Base-by-base conservation (phyloP, 1,139 yeast species). In the Candida sp. region DNA sequence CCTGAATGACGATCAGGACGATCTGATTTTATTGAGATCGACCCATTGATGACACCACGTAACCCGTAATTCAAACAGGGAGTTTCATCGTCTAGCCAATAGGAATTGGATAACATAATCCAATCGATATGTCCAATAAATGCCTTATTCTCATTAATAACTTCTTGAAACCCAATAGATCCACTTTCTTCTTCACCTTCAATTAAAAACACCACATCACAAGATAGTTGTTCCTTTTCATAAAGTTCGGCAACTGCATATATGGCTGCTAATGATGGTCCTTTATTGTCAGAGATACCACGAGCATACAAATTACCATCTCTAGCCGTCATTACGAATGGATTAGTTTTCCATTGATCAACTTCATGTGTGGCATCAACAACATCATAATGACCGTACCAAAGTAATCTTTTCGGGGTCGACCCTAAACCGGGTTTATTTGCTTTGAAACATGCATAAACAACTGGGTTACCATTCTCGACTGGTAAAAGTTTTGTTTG, bases 181-280 rank as follows among this genome's bases (percentile, higher is more conserved):
- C 98, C 98, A 49, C 88, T 79, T 61, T 93, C 99, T 62, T 93
- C 99, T 62, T 90, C 97, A 36, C 99, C 99, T 63, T 93, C 99
- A 43, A 93, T 76, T 19, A 93, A 61, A 54, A 93, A 91, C 0
- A 87, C 82, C 9, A 93, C 84, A 59, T 93, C 97, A 43, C 84
- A 77, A 15, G 73, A 70, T 23, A 93, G 73, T 41, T 77, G 66
- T 0, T 74, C 68, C 7, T 69, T 65, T 36, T 77, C 77, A 44
- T 70, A 69, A 6, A 89, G 65, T 45, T 87, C 90, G 0, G 95
- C 93, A 9, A 87, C 95, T 0, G 97, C 89, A 64, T 82, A 90
- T 4, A 91, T 77, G 0, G 97, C 86, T 0, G 97, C 95, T n/a
- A 90, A 66, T 4, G 87, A 70, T 0, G 99, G 99, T 0, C 98